Evolutionary conservation across 2,329 filamentous ascomycete genomes (phyloP), one percentile per base, ranked within the genome.

Genomic region (Boeremia exigua): DNA sequence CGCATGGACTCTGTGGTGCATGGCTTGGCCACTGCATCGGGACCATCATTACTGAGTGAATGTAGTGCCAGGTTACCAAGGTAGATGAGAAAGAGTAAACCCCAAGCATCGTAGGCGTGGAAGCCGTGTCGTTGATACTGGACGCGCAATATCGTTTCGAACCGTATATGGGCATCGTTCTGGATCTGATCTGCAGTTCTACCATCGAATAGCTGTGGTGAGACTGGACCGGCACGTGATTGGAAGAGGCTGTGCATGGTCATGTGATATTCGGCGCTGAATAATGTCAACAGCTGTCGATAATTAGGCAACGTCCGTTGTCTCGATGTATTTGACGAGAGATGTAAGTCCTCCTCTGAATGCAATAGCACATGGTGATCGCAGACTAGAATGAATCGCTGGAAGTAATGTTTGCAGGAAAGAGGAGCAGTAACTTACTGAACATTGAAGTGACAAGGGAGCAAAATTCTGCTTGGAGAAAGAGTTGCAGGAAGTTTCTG

Each of bases 61-160:
- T 44, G 14, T 15, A 54, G 33, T 28, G 51, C 51, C 29, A 48
- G 39, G 29, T 54, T 54, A 14, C 51, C 51, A 6, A 54, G 45
- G 25, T 54, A 54, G 19, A 44, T 43, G 25, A 54, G 51, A 27
- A 17, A 54, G 10, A 48, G 25, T 11, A 54, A 19, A n/a, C 44
- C 19, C 44, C 39, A 54, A 14, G 38, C 45, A 39, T 54, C 51
- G 33, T 48, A 54, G 15, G 30, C 37, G 6, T 57, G 19, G 23
- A 53, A 53, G 12, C 54, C 17, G 27, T 57, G 43, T 15, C 42
- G 38, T 12, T 48, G n/a, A 15, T 57, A 37, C 6, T 32, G 38
- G 15, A 57, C 33, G 12, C 48, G 48, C 36, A 48, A 25, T 6
- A 53, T 33, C 6, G 54, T 57, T 37, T 57, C 48, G 23, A 57